Percentiles rank a stretch among this genome's conserved stretches.
phyloP scores from a whole-genome alignment of 2,329 filamentous ascomycete species.

The Lasiodiplodia citricola region DNA sequence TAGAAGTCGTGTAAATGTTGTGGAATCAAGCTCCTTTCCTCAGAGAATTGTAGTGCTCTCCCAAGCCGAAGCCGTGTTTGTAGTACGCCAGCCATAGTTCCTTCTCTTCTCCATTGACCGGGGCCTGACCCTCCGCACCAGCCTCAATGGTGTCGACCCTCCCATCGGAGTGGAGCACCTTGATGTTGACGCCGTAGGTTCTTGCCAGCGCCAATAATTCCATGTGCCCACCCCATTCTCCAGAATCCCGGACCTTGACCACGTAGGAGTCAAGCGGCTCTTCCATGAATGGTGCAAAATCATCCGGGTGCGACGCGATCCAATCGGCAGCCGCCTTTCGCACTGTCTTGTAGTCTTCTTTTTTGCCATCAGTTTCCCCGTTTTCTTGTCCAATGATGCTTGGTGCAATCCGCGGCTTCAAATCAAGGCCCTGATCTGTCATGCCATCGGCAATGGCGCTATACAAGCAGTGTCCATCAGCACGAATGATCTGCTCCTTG shows the following conservation, averaged over 20 bases:
- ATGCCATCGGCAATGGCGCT: constrained; percentile 89
- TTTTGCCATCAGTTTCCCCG: constrained; percentile 28
- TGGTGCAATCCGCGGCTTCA: constrained; percentile 43
- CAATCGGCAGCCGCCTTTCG: constrained; percentile 76
- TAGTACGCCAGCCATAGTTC: constrained; percentile 94
- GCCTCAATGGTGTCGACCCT: constrained; percentile 76
- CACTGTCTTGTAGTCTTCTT: constrained; percentile 66
- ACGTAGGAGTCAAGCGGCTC: constrained; percentile 77
- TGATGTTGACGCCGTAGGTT: constrained; percentile 79
- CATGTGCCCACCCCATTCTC: constrained; percentile 94
- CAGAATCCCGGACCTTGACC: constrained; percentile 79
- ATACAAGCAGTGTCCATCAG: constrained; percentile 95
- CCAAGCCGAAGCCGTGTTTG: constrained; percentile 88
- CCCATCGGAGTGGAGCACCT: constrained; percentile 82
- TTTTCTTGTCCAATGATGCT: constrained; percentile 31
- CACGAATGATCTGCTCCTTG: constrained; percentile 77
- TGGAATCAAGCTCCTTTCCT: constrained; percentile 37
- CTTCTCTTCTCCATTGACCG: constrained; percentile 52
- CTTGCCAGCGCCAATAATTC: constrained; percentile 85
- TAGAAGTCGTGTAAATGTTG: background rate
- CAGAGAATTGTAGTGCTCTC: constrained; percentile 97
- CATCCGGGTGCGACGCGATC: constrained; percentile 74
- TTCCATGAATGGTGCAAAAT: constrained; percentile 87
- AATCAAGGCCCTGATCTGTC: constrained; percentile 45
- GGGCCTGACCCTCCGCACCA: constrained; percentile 46